A percentile compares a stretch with the other conserved stretches of the same genome.
These are phyloP conservation scores for Trametes villosa DNA, from an alignment of 768 basidiomycete genomes.

Conservation along the genomic window DNA sequence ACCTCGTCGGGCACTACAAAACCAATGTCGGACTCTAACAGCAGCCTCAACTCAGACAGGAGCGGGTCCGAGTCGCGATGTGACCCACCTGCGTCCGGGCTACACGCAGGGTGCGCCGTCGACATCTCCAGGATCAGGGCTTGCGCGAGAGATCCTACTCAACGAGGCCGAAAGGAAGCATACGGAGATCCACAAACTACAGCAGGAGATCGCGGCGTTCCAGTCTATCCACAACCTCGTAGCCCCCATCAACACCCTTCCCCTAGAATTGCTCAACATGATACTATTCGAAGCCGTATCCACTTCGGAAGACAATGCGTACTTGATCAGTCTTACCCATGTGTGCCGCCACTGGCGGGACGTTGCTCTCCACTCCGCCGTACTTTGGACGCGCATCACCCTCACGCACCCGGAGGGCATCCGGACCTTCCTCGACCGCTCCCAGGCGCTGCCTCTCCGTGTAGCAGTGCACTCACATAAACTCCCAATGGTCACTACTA, in stretches of 20 bases:
- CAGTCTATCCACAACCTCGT: background rate
- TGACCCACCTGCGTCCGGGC: too few relatives aligned
- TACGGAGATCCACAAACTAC: too few relatives aligned
- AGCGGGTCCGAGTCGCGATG: too few relatives aligned
- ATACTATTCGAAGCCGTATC: background rate
- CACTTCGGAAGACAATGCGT: background rate
- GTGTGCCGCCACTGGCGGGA: slow-evolving; percentile 10
- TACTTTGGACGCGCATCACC: background rate
- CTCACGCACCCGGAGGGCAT: background rate
- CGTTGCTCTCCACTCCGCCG: background rate
- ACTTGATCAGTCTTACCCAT: background rate
- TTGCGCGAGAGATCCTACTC: too few relatives aligned
- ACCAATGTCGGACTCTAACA: too few relatives aligned
- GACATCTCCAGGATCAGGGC: too few relatives aligned
- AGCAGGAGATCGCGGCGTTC: background rate
- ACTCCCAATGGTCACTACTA: background rate
- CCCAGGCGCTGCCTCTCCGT: background rate
- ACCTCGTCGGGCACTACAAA: too few relatives aligned
- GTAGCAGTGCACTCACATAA: background rate
- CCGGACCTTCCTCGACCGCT: background rate
- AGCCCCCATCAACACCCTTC: background rate
- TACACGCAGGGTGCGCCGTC: too few relatives aligned
- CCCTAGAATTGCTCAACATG: slow-evolving; percentile 2
- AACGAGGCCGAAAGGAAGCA: too few relatives aligned
- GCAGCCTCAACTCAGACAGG: too few relatives aligned